Base-by-base conservation (phyloP, 2,329 filamentous ascomycete species). In the Proliferodiscus dingleyae region DNA sequence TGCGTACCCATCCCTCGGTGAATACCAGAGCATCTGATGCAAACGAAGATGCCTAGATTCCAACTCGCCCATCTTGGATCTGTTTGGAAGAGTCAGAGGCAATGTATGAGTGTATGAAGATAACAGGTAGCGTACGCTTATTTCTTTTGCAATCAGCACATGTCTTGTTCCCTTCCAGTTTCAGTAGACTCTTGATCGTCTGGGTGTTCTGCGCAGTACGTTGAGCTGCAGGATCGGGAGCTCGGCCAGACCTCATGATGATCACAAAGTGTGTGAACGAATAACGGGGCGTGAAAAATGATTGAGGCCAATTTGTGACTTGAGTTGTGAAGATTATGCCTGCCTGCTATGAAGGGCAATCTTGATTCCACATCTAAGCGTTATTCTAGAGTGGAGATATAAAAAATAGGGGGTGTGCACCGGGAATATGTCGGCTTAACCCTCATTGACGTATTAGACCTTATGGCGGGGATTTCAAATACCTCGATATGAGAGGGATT, bases 121-220 rank as follows among this genome's bases (percentile, higher is more conserved):
- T n/a, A n/a, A n/a, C n/a, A 8, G 26, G 5, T 16, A 41, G 72
- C 84, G 57, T 69, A 94, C 90, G 93, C 69, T 97, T 98, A 75
- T 97, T 98, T 67, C 86, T 83, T 76, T 98, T 98, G 80, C 93
- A 98, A 69, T 98, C 93, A 50, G 91, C 89, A 75, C 93, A 98
- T 64, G 87, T 81, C 74, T 98, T 98, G 74, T 98, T 98, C 52
- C 82, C 73, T 64, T 97, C 91, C 58, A 98, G 73, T 72, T 97
- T 98, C 66, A 97, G 75, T 58, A 98, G 79, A 64, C 80, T 89
- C 75, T 97, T 97, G 68, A 98, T 88, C 36, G 89, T 94, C 66
- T 85, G 82, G 67, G 88, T 85, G 71, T 98, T 98, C 71, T 94
- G 87, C 62, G 90, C 90, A 61, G 89, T 87, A 68, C 88, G 83